Evolutionary conservation across 345 rosid genomes (phyloP), one percentile per base, ranked within the genome.

Genomic region (Corymbia maculata): DNA sequence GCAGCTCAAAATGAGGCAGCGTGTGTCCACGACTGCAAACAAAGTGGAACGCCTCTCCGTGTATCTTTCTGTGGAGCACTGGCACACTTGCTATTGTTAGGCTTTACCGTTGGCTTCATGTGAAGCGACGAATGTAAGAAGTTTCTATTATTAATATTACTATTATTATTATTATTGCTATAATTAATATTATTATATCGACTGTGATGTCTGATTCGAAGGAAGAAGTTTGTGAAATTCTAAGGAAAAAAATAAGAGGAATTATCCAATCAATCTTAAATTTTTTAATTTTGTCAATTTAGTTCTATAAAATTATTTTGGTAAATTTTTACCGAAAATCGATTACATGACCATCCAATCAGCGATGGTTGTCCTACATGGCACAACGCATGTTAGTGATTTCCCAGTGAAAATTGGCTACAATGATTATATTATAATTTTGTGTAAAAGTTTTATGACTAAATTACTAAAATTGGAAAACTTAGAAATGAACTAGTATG

Each of bases 401-500:
- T n/a, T n/a, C 61, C 6, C 7, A 14, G 9, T 19, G 3, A 64
- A n/a, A 15, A 64, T 64, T 64, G 15, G 15, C 0, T 0, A 4
- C 2, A 7, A 64, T n/a, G 75, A 64, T 36, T 64, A 64, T 10
- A 13, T 64, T 64, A n/a, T 4, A n/a, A n/a, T 64, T 64, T n/a
- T 13, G 2, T 6, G 9, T 13, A 64, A 6, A 64, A 7, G n/a
- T 4, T 64, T 28, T 64, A 64, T 13, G 14, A 28, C 3, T 26
- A 59, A 0, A 59, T 4, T 57, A 4, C 22, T 9, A 28, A 28
- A 64, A 61, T 64, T 28, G 52, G 28, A 64, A n/a, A 28, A 4
- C 26, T 59, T 26, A 64, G 9, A 51, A 13, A 12, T 51, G 52
- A 51, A n/a, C 1, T 64, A n/a, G 17, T 6, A 64, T 64, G 13